These are phyloP conservation scores for Yamadazyma trypodendri DNA, from an alignment of 1,139 yeast species.

Conservation along the genomic window DNA sequence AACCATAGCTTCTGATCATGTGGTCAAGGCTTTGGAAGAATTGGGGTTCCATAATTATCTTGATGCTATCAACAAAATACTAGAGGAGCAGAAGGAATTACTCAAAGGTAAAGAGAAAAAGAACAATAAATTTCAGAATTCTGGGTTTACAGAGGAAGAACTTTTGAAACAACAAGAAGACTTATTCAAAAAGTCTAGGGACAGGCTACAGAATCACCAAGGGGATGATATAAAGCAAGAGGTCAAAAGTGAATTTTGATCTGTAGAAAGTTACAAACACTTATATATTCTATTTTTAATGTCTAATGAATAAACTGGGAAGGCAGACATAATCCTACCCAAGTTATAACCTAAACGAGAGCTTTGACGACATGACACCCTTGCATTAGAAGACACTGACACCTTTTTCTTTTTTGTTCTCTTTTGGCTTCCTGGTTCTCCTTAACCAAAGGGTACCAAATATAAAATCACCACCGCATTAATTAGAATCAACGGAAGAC, in stretches of 20 bases:
- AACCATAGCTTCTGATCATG: constrained; percentile 96
- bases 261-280: neutral
- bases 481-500: constrained; percentile 44
- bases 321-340: too few relatives aligned
- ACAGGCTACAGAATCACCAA: constrained; percentile 51
- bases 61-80: constrained; percentile 76
- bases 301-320: constrained; percentile 2
- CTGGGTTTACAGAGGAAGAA: constrained; percentile 92
- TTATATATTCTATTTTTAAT: neutral
- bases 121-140: constrained; percentile 88
- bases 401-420: too few relatives aligned
- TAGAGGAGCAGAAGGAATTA: constrained; percentile 84
- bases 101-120: constrained; percentile 88
- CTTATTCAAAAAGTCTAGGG: constrained; percentile 84
- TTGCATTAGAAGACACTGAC: too few relatives aligned
- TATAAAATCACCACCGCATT: constrained; percentile 41
- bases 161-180: constrained; percentile 89
- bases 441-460: constrained; percentile 42
- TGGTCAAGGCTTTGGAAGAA: constrained; percentile 83
- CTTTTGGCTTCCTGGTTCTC: neutral
- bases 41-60: constrained; percentile 85
- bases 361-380: too few relatives aligned
- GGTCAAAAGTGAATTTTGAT: constrained; percentile 8
- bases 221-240: constrained; percentile 11
- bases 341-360: too few relatives aligned